phyloP scores from a whole-genome alignment of 2,329 filamentous ascomycete species.

The Xylaria arbuscula region DNA sequence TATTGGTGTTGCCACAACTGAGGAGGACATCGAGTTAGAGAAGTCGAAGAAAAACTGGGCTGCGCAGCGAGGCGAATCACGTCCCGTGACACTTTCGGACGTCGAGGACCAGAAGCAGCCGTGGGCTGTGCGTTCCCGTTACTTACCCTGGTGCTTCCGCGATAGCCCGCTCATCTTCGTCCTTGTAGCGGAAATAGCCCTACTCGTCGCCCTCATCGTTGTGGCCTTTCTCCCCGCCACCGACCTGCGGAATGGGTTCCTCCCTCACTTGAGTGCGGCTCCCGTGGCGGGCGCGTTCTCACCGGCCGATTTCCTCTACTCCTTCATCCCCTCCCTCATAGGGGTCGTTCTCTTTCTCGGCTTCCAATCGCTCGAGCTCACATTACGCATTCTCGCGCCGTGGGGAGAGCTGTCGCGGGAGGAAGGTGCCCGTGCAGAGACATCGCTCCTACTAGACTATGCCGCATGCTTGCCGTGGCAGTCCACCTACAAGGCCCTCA shows the following conservation, averaged over 20 bases:
- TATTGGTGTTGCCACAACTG: constrained; percentile 46
- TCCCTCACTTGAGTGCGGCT: constrained; percentile 71
- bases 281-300: constrained; percentile 77
- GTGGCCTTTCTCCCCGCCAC: constrained; percentile 81
- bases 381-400: constrained; percentile 73
- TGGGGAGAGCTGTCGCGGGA: constrained; percentile 71
- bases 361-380: constrained; percentile 74
- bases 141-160: constrained; percentile 81
- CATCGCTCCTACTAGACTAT: constrained; percentile 77
- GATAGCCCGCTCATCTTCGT: constrained; percentile 73
- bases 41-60: constrained; percentile 45
- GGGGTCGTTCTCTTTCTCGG: constrained; percentile 74
- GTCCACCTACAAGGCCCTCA: constrained; percentile 65
- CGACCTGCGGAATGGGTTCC: constrained; percentile 75
- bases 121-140: constrained; percentile 68
- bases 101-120: constrained; percentile 63
- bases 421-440: constrained; percentile 70
- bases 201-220: constrained; percentile 77
- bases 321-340: constrained; percentile 75
- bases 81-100: constrained; percentile 49
- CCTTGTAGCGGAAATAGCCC: constrained; percentile 67
- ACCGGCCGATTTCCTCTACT: constrained; percentile 87
- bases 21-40: constrained; percentile 44
- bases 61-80: constrained; percentile 47
- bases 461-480: constrained; percentile 72